phyloP scores from a whole-genome alignment of 441 rosid genomes.

The Adansonia grandidieri region DNA sequence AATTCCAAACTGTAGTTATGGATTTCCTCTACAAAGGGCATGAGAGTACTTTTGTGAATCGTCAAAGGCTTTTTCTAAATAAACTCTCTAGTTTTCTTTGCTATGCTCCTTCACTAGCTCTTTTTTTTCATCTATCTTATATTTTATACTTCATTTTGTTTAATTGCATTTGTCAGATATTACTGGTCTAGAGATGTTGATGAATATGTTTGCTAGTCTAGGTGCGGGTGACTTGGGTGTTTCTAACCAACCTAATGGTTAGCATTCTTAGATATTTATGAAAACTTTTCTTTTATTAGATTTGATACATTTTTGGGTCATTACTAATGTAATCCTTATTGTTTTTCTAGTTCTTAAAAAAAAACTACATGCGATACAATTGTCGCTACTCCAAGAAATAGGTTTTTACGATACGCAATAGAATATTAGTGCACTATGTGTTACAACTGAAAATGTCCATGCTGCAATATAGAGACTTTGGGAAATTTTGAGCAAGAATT shows the following conservation, averaged over 20 bases:
- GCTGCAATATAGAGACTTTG: constrained; percentile 88
- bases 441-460: constrained; percentile 81
- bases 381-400: constrained; percentile 89
- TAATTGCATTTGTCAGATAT: constrained; percentile 33
- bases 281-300: background rate
- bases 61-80: background rate
- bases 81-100: background rate
- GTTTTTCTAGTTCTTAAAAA: constrained; percentile 63
- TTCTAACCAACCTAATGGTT: constrained; percentile 50
- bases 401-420: constrained; percentile 85
- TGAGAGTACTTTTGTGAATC: background rate
- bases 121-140: background rate
- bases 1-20: background rate
- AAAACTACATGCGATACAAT: constrained; percentile 74
- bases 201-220: constrained; percentile 66
- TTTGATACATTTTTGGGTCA: background rate
- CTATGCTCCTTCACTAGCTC: background rate
- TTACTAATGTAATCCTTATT: background rate
- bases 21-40: background rate
- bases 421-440: constrained; percentile 77
- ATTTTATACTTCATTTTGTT: background rate
- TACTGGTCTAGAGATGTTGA: constrained; percentile 49
- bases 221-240: constrained; percentile 53
- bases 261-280: constrained; percentile 18
- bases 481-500: constrained; percentile 62